phyloP scores from a whole-genome alignment of 2,329 filamentous ascomycete species.

The Helminthosporium solani region DNA sequence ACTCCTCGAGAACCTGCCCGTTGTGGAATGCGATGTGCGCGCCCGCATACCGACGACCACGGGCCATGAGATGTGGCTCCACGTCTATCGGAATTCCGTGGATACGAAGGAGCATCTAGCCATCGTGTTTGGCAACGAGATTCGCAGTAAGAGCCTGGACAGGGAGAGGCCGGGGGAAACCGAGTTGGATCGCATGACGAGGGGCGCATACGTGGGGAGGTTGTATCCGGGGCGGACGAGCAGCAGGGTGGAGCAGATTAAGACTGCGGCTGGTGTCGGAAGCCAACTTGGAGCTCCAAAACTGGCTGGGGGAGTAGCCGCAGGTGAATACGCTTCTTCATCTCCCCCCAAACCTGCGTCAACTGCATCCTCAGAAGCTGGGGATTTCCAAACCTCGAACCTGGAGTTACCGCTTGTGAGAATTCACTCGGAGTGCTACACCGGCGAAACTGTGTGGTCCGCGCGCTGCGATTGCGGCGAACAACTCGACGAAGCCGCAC shows the following conservation, averaged over 20 bases:
- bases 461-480: conserved; percentile 97
- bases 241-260: conserved; percentile 62
- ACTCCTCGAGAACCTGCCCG: conserved; percentile 72
- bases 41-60: conserved; percentile 91
- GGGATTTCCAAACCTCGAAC: conserved; percentile 28
- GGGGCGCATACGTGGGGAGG: conserved; percentile 87
- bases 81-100: conserved; percentile 88
- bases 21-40: conserved; percentile 91
- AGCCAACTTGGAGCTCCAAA: too few species aligned
- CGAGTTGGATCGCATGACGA: conserved; percentile 87
- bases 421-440: conserved; percentile 98
- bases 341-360: too few species aligned
- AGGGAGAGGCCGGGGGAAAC: conserved; percentile 73
- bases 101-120: conserved; percentile 96
- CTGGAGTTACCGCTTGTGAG: conserved; percentile 71
- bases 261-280: conserved; percentile 42
- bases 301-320: too few species aligned
- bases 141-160: conserved; percentile 71
- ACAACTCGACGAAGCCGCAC: conserved; percentile 92
- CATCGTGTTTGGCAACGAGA: conserved; percentile 89
- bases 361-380: conserved; percentile 20
- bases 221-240: conserved; percentile 81
- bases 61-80: conserved; percentile 94
- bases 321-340: too few species aligned
- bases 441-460: conserved; percentile 97